Percentiles rank a stretch among this genome's conserved stretches.
phyloP scores from a whole-genome alignment of 495 filamentous ascomycete species.

The Umbilicaria muhlenbergii region DNA sequence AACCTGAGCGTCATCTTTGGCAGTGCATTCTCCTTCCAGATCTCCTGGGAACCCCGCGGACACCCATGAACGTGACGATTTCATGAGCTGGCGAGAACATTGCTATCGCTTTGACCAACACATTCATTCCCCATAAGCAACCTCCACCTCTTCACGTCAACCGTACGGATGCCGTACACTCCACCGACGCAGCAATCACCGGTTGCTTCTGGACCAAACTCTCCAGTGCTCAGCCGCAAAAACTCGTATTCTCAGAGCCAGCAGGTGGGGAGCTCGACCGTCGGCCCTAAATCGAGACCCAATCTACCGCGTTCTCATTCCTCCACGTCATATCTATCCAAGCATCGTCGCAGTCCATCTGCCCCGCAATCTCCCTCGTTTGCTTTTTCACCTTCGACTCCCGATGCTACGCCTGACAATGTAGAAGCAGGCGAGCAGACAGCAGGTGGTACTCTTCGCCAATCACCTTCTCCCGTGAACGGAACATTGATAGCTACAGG shows the following conservation, averaged over 20 bases:
- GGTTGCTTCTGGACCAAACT: conserved; percentile 31
- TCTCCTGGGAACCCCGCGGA: too few relatives aligned
- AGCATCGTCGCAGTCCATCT: conserved; percentile 50
- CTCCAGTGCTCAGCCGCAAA: conserved; percentile 6
- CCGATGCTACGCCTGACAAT: conserved; percentile 27
- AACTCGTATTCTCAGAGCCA: conserved; percentile 9
- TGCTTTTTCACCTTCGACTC: conserved; percentile 19
- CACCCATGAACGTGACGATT: too few relatives aligned
- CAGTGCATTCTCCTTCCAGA: too few relatives aligned
- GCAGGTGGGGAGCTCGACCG: conserved; percentile 13
- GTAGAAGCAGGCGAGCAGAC: conserved; percentile 28
- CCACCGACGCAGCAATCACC: conserved; percentile 64
- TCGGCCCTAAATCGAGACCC: conserved; percentile 27
- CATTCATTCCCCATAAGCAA: too few relatives aligned
- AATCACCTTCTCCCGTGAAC: conserved; percentile 64
- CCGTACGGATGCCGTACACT: conserved; percentile 63
- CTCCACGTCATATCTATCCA: conserved; percentile 59
- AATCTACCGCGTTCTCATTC: conserved; percentile 57
- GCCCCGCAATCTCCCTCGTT: conserved; percentile 23
- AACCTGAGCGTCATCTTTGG: too few relatives aligned
- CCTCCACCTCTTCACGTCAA: conserved; percentile 3
- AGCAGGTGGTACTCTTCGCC: conserved; percentile 42
- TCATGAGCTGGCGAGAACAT: too few relatives aligned
- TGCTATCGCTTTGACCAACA: too few relatives aligned
- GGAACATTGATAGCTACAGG: conserved; percentile 59